A percentile compares a stretch with the other conserved stretches of the same genome.
These are phyloP conservation scores for Urochloa ruziziensis DNA, from an alignment of 176 grass and related monocot species.

Conservation along the genomic window DNA sequence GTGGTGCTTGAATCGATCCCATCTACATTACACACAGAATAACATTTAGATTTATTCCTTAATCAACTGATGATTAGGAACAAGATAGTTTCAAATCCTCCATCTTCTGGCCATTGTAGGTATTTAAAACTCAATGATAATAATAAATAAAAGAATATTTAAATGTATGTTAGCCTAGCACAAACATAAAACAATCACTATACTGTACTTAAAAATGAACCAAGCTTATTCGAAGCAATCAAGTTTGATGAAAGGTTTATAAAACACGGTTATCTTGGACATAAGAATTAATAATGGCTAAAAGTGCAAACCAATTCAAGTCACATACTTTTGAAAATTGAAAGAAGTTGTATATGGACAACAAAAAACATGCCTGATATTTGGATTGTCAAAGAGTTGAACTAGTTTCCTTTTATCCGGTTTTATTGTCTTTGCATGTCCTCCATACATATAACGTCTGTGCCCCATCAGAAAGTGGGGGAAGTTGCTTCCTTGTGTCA, in stretches of 20 bases:
- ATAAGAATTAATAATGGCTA: background rate
- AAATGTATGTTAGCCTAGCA: background rate
- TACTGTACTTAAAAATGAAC: background rate
- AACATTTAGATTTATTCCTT: background rate
- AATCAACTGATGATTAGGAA: background rate
- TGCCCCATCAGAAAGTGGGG: conserved; percentile 91
- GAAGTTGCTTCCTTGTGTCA: conserved; percentile 94
- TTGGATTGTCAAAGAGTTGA: conserved; percentile 61
- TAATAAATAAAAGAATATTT: background rate
- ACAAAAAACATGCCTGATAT: conserved; percentile 52
- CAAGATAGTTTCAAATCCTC: background rate
- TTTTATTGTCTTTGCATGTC: conserved; percentile 77
- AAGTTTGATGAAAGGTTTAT: background rate
- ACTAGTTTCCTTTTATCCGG: conserved; percentile 85
- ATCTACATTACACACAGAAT: conserved; percentile 39
- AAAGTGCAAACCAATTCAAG: background rate
- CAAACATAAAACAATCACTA: background rate
- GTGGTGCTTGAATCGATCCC: conserved; percentile 72
- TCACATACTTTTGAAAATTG: background rate
- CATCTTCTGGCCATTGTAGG: background rate
- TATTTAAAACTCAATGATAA: background rate
- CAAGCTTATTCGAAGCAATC: background rate
- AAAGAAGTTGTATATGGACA: background rate
- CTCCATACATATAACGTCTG: conserved; percentile 69
- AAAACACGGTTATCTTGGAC: background rate